Base-by-base conservation (phyloP, 192 early-diverging fungal species). In the Spizellomyces punctatus region DNA sequence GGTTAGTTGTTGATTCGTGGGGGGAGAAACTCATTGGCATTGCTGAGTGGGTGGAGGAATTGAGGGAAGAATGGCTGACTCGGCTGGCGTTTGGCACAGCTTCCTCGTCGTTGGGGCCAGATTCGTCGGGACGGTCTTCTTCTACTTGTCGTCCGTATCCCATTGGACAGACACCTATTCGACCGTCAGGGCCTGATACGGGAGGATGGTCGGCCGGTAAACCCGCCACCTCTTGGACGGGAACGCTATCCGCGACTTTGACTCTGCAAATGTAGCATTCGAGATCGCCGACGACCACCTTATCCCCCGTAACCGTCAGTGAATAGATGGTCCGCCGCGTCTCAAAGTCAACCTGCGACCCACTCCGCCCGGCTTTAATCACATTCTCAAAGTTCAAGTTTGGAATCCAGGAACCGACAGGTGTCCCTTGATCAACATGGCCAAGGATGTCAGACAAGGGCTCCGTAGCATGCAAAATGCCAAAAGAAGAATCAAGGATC, bases 1-100 rank as follows among this genome's bases (percentile, higher is more conserved):
- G 36, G 48, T 54, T 6, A 22, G 42, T 47, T 68, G 49, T 14
- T 6, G 76, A 78, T 41, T 42, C 67, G 5, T 78, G 65, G 1
- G 65, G 66, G 7, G 76, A 78, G 50, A 78, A 78, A 6, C 64
- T 63, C 66, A 78, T 60, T 5, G 76, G 76, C 27, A 78, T 52
- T 6, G 57, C 63, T 14, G 52, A 61, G 6, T 19, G 44, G 43
- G 5, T n/a, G n/a, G 66, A 58, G 58, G 64, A 19, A 5, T 45
- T 48, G 46, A 22, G 59, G 12, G 59, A 61, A 27, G 21, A 22
- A 61, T 19, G 0, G 21, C 21, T 61, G 21, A 2, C 21, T 19
- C 2, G 0, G 14, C 12, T 12, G 59, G 59, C 16, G 14, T 54
- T 2, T 19, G 50, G 50, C 12, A 54, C 17, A 54, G 50, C 50